Evolutionary conservation across 1,284 basidiomycete species (phyloP).

Genomic region (Prillingera fragicola): DNA sequence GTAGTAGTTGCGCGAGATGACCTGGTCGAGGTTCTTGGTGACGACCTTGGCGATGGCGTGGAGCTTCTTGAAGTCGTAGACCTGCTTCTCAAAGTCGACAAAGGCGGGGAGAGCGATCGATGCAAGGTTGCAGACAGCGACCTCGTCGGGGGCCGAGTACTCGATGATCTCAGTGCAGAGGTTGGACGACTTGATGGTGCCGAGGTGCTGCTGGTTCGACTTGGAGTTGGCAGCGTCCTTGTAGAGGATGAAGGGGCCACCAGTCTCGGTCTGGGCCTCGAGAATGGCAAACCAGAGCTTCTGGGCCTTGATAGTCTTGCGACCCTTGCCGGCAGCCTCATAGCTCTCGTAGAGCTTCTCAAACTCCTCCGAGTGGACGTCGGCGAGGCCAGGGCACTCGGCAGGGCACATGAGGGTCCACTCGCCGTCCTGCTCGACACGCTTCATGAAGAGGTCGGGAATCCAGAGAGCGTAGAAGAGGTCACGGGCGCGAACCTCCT

Average conservation of each 20-base stretch:
- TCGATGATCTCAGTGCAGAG: slow-evolving; percentile 99
- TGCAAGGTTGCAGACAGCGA: slow-evolving; percentile 97
- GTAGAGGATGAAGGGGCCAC: slow-evolving; percentile 97
- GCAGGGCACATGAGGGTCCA: slow-evolving; percentile 99
- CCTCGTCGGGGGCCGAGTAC: slow-evolving; percentile 96
- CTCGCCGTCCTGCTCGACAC: slow-evolving; percentile 76
- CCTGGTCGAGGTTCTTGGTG: slow-evolving; percentile 78
- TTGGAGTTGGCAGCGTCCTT: slow-evolving; percentile 89
- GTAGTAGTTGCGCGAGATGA: slow-evolving; percentile 56
- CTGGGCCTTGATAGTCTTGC: slow-evolving; percentile 86
- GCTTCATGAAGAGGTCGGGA: slow-evolving; percentile 96
- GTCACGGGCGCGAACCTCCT: slow-evolving; percentile 94
- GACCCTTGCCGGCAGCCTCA: slow-evolving; percentile 81
- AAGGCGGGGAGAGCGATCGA: slow-evolving; percentile 91
- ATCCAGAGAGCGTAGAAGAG: slow-evolving; percentile 99
- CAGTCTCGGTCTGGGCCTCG: slow-evolving; percentile 97
- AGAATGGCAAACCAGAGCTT: slow-evolving; percentile 98
- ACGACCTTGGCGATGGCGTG: slow-evolving; percentile 93
- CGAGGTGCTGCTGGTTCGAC: slow-evolving; percentile 98
- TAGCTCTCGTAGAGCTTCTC: slow-evolving; percentile 84
- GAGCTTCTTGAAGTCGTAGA: slow-evolving; percentile 88
- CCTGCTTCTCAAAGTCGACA: slow-evolving; percentile 55
- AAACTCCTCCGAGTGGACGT: slow-evolving; percentile 89
- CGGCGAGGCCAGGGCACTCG: slow-evolving; percentile 85
- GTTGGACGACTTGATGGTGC: slow-evolving; percentile 99